These are phyloP conservation scores for Lactifluus echinatus DNA, from an alignment of 768 basidiomycete species.

Conservation along the genomic window DNA sequence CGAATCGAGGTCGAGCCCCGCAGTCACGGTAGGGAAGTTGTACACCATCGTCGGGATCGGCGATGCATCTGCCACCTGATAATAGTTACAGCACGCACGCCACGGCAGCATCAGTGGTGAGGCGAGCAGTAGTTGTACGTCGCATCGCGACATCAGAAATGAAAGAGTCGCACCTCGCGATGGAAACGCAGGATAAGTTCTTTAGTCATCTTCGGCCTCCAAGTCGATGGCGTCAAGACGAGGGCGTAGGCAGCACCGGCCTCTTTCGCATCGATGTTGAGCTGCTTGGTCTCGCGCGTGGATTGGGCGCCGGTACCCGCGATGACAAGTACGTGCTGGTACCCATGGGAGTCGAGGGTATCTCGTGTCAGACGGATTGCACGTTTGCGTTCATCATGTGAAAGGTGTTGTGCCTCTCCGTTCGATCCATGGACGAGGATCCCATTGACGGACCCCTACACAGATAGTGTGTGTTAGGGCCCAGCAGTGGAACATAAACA, in stretches of 20 bases:
- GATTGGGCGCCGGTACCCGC: slow-evolving; percentile 83
- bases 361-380: slow-evolving; percentile 57
- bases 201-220: slow-evolving; percentile 54
- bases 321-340: slow-evolving; percentile 56
- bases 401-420: slow-evolving; percentile 69
- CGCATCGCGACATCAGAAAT: too few relatives aligned
- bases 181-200: slow-evolving; percentile 62
- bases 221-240: slow-evolving; percentile 65
- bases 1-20: slow-evolving; percentile 79
- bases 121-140: slow-evolving; percentile 19
- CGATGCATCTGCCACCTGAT: slow-evolving; percentile 56
- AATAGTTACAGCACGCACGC: background rate
- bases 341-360: slow-evolving; percentile 66
- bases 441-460: slow-evolving; percentile 61
- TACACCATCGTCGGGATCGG: slow-evolving; percentile 73
- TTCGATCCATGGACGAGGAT: slow-evolving; percentile 69
- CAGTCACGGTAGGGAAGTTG: slow-evolving; percentile 75
- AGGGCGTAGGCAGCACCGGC: slow-evolving; percentile 79
- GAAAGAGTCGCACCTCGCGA: slow-evolving; percentile 37
- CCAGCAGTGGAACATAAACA: background rate
- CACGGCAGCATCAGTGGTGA: background rate
- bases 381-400: slow-evolving; percentile 58
- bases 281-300: slow-evolving; percentile 61
- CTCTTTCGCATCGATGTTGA: slow-evolving; percentile 65
- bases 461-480: slow-evolving; percentile 11